These are phyloP conservation scores for Leucocoprinus sp. DNA, from an alignment of 768 basidiomycete genomes.

Conservation along the genomic window DNA sequence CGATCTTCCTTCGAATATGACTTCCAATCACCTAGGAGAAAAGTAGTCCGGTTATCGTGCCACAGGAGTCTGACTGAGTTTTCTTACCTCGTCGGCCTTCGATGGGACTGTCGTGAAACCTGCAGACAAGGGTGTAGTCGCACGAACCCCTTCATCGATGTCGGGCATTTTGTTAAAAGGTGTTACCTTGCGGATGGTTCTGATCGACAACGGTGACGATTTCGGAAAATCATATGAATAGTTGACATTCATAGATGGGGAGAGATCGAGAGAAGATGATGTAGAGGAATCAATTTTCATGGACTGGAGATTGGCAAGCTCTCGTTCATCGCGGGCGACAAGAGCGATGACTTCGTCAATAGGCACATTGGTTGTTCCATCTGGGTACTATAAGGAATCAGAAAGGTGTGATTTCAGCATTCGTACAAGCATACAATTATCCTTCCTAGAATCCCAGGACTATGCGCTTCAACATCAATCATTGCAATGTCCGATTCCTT, in stretches of 20 bases:
- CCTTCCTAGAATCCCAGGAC: constrained; percentile 91
- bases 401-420: constrained; percentile 32
- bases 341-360: constrained; percentile 89
- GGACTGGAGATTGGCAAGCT: constrained; percentile 21
- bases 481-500: constrained; percentile 95
- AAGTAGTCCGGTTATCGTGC: neutral
- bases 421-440: constrained; percentile 58
- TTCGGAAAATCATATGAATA: constrained; percentile 17
- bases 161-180: constrained; percentile 25
- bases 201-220: constrained; percentile 18
- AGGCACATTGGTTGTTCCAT: constrained; percentile 77
- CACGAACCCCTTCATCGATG: constrained; percentile 20
- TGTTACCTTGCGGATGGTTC: constrained; percentile 18
- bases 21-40: constrained; percentile 21
- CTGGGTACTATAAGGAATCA: constrained; percentile 27
- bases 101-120: neutral
- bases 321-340: constrained; percentile 55
- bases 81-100: constrained; percentile 5
- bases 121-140: constrained; percentile 3
- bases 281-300: constrained; percentile 15
- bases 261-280: constrained; percentile 20
- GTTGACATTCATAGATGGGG: constrained; percentile 19
- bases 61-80: neutral
- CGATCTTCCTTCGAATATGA: constrained; percentile 27
- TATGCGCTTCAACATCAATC: constrained; percentile 97